These are phyloP conservation scores for Thinopyrum obtusiflorum DNA, from an alignment of 202 grass and related monocot species.

Conservation along the genomic window DNA sequence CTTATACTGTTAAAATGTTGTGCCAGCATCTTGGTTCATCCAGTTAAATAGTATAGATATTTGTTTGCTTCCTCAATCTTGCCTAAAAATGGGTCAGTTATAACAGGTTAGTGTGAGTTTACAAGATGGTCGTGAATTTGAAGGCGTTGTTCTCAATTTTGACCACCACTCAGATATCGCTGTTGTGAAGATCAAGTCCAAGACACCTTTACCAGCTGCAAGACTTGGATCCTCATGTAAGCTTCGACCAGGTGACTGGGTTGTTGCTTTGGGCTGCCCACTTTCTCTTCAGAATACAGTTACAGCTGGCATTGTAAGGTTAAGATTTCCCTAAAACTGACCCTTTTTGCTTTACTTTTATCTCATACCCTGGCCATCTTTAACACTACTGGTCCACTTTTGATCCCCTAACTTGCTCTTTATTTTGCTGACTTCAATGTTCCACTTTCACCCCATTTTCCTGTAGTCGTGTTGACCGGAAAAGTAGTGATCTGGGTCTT, in stretches of 20 bases:
- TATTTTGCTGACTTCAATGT: constrained; percentile 10
- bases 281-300: constrained; percentile 84
- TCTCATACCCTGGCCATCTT: not conserved
- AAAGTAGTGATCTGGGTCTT: constrained; percentile 88
- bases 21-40: not conserved
- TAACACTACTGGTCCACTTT: not conserved
- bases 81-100: constrained; percentile 7
- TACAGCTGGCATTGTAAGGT: constrained; percentile 94
- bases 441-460: constrained; percentile 7
- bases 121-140: constrained; percentile 83
- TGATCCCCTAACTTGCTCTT: constrained; percentile 10
- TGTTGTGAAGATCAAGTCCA: constrained; percentile 84
- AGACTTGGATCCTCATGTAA: constrained; percentile 67
- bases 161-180: constrained; percentile 68
- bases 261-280: constrained; percentile 77
- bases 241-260: constrained; percentile 71
- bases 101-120: constrained; percentile 78
- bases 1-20: not conserved
- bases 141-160: constrained; percentile 54
- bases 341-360: constrained; percentile 9
- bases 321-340: constrained; percentile 15
- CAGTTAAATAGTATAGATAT: not conserved
- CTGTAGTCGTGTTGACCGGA: constrained; percentile 88
- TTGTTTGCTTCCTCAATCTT: constrained; percentile 20
- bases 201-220: constrained; percentile 74